phyloP scores from a whole-genome alignment of 1,284 basidiomycete species.

The Leccinum huronense region DNA sequence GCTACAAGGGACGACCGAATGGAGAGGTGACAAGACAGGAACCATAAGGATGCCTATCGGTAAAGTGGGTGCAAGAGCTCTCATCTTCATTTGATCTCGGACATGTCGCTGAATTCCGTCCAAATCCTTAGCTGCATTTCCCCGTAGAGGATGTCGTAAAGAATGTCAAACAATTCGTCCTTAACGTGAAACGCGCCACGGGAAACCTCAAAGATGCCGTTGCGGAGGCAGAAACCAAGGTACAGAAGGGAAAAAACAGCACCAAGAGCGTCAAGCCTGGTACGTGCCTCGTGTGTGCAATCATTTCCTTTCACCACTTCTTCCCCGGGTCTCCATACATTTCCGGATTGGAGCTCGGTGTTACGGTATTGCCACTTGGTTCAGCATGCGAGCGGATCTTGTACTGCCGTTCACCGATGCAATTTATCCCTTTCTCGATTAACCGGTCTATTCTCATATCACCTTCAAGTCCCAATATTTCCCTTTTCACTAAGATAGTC shows the following conservation, averaged over 20 bases:
- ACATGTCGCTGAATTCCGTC: conserved; percentile 10
- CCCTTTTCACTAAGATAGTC: conserved; percentile 3
- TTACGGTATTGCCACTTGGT: conserved; percentile 1
- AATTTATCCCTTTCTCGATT: conserved; percentile 2
- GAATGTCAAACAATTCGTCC: conserved; percentile 80
- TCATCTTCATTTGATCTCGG: conserved; percentile 3
- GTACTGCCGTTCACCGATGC: neutral
- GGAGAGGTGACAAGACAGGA: conserved; percentile 89
- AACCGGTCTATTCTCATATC: neutral
- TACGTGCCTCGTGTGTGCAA: conserved; percentile 26
- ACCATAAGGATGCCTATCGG: conserved; percentile 81
- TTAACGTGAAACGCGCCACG: conserved; percentile 73
- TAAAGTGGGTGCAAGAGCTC: conserved; percentile 43
- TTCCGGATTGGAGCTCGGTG: conserved; percentile 3
- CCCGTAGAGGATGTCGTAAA: conserved; percentile 71
- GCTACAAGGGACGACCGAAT: conserved; percentile 83
- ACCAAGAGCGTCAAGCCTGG: conserved; percentile 40
- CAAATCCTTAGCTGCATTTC: conserved; percentile 62
- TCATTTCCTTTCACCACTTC: neutral
- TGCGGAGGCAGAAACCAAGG: conserved; percentile 30
- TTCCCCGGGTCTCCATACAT: conserved; percentile 1
- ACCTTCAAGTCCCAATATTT: conserved; percentile 6
- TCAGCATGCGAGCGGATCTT: conserved; percentile 5
- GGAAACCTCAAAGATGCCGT: conserved; percentile 56
- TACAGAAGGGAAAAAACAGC: conserved; percentile 40